Conservation (phyloP, 352 stramenopile species). For the Globisporangium cylindrosporum region DNA sequence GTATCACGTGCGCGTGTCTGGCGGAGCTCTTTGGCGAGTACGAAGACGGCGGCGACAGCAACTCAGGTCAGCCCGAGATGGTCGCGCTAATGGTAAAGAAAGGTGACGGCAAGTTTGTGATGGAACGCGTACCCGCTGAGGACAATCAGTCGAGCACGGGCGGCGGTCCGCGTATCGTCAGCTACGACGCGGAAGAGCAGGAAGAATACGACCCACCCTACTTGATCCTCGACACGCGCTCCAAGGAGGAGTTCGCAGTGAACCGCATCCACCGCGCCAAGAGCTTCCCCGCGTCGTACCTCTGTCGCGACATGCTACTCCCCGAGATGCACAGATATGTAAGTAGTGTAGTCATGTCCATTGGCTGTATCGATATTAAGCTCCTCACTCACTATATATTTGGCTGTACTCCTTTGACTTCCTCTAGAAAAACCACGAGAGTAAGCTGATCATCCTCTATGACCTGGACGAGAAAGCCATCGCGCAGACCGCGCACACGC, state of each 20-base stretch:
- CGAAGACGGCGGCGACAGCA: constrained; percentile 36
- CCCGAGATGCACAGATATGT: constrained; percentile 77
- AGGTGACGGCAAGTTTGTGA: constrained; percentile 55
- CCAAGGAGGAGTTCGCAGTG: constrained; percentile 61
- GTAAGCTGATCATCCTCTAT: constrained; percentile 77
- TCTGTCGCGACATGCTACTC: constrained; percentile 63
- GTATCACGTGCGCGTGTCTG: constrained; percentile 62
- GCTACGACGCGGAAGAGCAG: constrained; percentile 72
- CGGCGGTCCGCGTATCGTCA: constrained; percentile 60
- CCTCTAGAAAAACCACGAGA: constrained; percentile 67
- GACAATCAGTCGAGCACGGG: constrained; percentile 34
- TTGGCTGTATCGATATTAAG: background rate
- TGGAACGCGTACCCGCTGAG: constrained; percentile 59
- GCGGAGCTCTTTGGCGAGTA: constrained; percentile 78
- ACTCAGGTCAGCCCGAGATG: constrained; percentile 53
- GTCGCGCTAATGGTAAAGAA: constrained; percentile 74
- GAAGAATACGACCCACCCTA: constrained; percentile 79
- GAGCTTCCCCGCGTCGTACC: constrained; percentile 52
- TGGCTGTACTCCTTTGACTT: constrained; percentile 2
- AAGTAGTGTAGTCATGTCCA: constrained; percentile 12
- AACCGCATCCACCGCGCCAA: constrained; percentile 74
- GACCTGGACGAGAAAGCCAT: constrained; percentile 69
- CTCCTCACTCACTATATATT: background rate
- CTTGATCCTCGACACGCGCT: constrained; percentile 64
- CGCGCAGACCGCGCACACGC: constrained; percentile 53